Percentiles rank a stretch among this genome's conserved stretches.
Evolutionary conservation across 2,329 filamentous ascomycete genomes (phyloP).

Genomic region (Diaporthe nobilis): DNA sequence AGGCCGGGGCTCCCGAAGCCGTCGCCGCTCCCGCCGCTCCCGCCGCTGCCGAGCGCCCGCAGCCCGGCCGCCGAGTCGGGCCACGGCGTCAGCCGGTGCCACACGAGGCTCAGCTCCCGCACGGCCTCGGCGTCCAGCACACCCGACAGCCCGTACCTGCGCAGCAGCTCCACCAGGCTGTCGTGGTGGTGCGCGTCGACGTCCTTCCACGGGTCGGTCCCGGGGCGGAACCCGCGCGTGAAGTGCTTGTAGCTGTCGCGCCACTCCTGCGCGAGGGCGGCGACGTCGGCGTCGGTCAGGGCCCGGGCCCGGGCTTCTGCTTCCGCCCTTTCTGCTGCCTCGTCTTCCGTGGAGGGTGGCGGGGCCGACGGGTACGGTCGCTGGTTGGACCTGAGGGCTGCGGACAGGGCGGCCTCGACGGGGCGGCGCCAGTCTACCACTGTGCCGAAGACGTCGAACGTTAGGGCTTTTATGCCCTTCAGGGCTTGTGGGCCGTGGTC

Average conservation of each 20-base stretch:
- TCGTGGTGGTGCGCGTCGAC: slow-evolving; percentile 80
- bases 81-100: slow-evolving; percentile 83
- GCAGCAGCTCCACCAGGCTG: slow-evolving; percentile 72
- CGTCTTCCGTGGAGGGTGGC: slow-evolving; percentile 62
- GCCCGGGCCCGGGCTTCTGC: slow-evolving; percentile 56
- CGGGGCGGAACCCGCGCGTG: slow-evolving; percentile 65
- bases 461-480: slow-evolving; percentile 67
- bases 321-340: slow-evolving; percentile 44
- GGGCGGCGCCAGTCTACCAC: slow-evolving; percentile 83
- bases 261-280: slow-evolving; percentile 78
- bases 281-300: slow-evolving; percentile 73
- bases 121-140: slow-evolving; percentile 76
- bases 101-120: slow-evolving; percentile 74
- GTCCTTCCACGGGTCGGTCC: slow-evolving; percentile 70
- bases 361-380: neutral
- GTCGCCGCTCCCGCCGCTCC: neutral
- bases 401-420: slow-evolving; percentile 71
- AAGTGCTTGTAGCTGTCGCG: slow-evolving; percentile 74
- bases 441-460: slow-evolving; percentile 86
- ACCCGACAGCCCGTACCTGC: slow-evolving; percentile 66
- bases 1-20: neutral
- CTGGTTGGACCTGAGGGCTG: slow-evolving; percentile 59
- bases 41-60: slow-evolving; percentile 60
- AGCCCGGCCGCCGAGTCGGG: slow-evolving; percentile 72
- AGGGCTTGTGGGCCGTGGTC: slow-evolving; percentile 36